Evolutionary conservation across 805 yeast genomes (phyloP), one percentile per base, ranked within the genome.

Genomic region (Scheffersomyces lignosus): DNA sequence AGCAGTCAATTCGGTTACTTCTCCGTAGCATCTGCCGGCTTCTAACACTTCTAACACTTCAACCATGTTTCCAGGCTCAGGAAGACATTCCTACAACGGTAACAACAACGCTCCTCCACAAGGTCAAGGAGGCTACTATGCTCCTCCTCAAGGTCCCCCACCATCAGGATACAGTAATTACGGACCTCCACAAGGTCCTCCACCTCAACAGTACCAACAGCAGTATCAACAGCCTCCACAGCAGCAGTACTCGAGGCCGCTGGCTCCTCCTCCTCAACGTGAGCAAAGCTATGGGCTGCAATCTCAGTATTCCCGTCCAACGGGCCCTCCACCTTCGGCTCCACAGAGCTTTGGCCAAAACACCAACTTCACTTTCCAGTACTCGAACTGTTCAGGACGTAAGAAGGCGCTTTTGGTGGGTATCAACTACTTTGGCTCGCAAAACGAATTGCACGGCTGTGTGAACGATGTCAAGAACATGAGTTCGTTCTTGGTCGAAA

Each of bases 401-500:
- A 62, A 56, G 45, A 64, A 63, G 44, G 70, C 70, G 10, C 41
- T 64, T n/a, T 45, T 64, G 17, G 48, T 64, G 10, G 70, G 70
- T 1, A 54, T 62, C 48, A 64, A 64, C 48, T 64, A 64, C 41
- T 43, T 56, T 31, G 64, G 65, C 15, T 37, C 54, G 27, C 43
- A 42, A 18, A 61, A 56, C 47, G 61, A 53, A 34, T 54, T 64
- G 43, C 50, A 56, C 17, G 70, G 70, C 8, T 64, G 70, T 37
- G 61, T 64, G 41, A 64, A 64, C 40, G 70, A 64, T 43, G 68
- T 62, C 27, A 62, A 62, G 46, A 64, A 62, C 44, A 60, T 64
- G 69, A 49, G 60, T 41, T 37, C 32, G 14, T 64, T 63, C 40
- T 54, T 64, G 43, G 53, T 50, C 27, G 43, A 46, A 15, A 37